Evolutionary conservation across 192 early-diverging fungal genomes (phyloP).

Genomic region (Chytriomyces sp.): DNA sequence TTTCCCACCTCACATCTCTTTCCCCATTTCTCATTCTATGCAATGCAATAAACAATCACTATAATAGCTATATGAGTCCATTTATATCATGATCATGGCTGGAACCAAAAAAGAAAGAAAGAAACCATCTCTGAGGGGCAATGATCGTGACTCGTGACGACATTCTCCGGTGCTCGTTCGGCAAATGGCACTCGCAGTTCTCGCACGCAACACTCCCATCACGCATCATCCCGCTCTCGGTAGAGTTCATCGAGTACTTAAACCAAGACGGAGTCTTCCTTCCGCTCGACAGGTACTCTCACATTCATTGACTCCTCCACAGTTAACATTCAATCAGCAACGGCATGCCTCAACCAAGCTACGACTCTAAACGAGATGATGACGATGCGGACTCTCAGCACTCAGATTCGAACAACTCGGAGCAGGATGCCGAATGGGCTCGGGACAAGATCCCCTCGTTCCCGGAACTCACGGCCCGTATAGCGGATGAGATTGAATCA

Average conservation of each 20-base stretch:
- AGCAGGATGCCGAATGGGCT: constrained; percentile 32
- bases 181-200: constrained; percentile 80
- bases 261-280: constrained; percentile 84
- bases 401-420: constrained; percentile 32
- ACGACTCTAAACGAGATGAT: constrained; percentile 26
- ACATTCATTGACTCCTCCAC: constrained; percentile 14
- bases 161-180: constrained; percentile 74
- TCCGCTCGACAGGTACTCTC: constrained; percentile 66
- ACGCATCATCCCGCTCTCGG: constrained; percentile 70
- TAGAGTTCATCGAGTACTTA: constrained; percentile 84
- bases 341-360: constrained; percentile 44
- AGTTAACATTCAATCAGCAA: constrained; percentile 31
- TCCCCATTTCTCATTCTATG: not conserved
- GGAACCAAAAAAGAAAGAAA: not conserved
- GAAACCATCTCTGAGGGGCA: not conserved
- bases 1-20: not conserved
- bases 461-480: constrained; percentile 21
- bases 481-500: constrained; percentile 58
- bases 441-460: constrained; percentile 3
- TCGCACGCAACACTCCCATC: constrained; percentile 71
- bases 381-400: constrained; percentile 33
- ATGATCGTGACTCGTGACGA: constrained; percentile 46
- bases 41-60: not conserved
- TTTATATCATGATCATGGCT: not conserved
- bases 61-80: not conserved